These are phyloP conservation scores for Mortierella sp. DNA, from an alignment of 371 early-diverging fungal genomes.

Conservation along the genomic window DNA sequence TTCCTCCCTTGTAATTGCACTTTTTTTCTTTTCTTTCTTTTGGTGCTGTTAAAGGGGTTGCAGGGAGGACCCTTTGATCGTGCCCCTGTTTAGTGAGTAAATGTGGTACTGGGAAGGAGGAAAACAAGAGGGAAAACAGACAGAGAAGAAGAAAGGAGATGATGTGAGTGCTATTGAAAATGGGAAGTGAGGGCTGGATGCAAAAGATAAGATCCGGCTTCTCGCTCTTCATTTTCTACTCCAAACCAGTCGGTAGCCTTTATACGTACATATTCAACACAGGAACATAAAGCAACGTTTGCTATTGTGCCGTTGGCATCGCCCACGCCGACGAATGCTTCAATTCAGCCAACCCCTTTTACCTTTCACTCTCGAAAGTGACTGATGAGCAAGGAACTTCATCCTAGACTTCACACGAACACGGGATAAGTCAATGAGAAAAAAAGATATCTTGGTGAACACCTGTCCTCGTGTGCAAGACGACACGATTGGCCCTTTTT, in stretches of 20 bases:
- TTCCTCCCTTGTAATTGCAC: not conserved
- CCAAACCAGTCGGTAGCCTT: not conserved
- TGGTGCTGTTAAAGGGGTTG: not conserved
- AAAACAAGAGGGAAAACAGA: not conserved
- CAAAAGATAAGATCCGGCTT: not conserved
- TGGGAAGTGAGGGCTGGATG: not conserved
- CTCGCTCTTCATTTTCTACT: not conserved
- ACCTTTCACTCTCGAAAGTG: not conserved
- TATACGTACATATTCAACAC: too few species aligned
- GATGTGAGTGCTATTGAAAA: not conserved
- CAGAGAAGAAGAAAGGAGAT: not conserved
- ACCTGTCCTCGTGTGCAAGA: not conserved
- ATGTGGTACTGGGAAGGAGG: not conserved
- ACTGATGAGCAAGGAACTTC: not conserved
- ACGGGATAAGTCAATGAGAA: not conserved
- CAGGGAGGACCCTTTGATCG: not conserved
- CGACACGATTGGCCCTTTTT: not conserved
- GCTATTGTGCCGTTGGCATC: too few species aligned
- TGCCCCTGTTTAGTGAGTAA: not conserved
- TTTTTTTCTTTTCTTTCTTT: not conserved
- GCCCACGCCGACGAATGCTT: too few species aligned
- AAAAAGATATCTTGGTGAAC: too few species aligned
- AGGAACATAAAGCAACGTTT: too few species aligned
- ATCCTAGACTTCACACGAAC: not conserved
- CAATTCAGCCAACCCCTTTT: too few species aligned